Evolutionary conservation across 2,329 filamentous ascomycete species (phyloP), one percentile per base, ranked within the genome.

Genomic region (Parasarocladium wereldwijsianum): DNA sequence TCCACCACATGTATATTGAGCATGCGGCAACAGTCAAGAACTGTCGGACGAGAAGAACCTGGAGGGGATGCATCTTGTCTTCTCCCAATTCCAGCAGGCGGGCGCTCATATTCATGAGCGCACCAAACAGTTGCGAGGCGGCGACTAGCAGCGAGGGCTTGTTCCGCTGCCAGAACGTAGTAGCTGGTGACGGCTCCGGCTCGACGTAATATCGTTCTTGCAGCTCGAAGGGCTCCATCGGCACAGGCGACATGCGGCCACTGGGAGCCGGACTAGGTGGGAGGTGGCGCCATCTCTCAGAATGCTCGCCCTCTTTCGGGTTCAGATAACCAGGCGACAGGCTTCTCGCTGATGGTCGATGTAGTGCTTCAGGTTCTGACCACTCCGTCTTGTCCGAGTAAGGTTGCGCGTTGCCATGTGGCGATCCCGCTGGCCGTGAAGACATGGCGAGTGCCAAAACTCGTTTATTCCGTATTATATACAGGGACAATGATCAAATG

Each of bases 11-110:
- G 51, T 86, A 93, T 3, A 64, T 34, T 17, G 66, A 68, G 34
- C 77, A 74, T 29, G 74, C 64, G 3, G 79, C 13, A 2, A 71
- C 60, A 0, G 86, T 93, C 35, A 90, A 67, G 32, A 60, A 58
- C 73, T 92, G 86, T 33, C 86, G 70, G 6, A 70, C 69, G 43
- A 93, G 85, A 4, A 93, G 65, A 35, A 93, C 76, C 54, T 90
- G 81, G 39, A 92, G 76, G 0, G 85, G 82, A 57, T 90, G 72
- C 60, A 92, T 76, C 3, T 71, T 71, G 26, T 74, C 63, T 32
- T 70, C 76, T 39, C 79, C 62, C 12, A 78, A 62, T 47, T 92
- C 82, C 22, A 93, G 58, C 8, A 87, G 51, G 13, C 84, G 66
- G 1, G 83, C 81, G 23, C 74, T 73, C 8, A 92, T 70, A 48